Evolutionary conservation across 2,329 filamentous ascomycete species (phyloP).

Genomic region (Fusarium burgessii): DNA sequence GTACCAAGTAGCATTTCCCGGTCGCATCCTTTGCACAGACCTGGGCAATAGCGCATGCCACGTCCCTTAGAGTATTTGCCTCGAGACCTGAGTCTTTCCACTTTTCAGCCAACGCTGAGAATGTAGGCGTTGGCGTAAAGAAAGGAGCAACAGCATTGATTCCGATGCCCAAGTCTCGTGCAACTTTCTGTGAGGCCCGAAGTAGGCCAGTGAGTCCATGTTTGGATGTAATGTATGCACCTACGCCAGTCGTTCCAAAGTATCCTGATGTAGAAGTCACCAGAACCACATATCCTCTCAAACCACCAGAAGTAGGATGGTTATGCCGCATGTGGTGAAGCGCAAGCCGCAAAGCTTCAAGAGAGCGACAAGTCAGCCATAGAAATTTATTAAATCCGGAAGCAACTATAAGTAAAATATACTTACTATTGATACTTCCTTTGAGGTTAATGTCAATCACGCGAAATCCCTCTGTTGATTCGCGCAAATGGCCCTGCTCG

Average conservation of each 20-base stretch:
- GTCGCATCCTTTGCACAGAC: not conserved
- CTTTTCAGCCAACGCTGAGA: not conserved
- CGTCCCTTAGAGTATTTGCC: not conserved
- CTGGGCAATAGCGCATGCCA: not conserved
- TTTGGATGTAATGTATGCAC: not conserved
- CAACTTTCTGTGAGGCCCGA: not conserved
- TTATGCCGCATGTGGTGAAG: not conserved
- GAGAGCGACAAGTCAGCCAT: not conserved
- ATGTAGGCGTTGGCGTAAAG: not conserved
- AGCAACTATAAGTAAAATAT: not conserved
- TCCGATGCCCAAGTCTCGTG: accelerated
- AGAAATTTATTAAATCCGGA: accelerated
- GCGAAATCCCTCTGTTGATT: not conserved
- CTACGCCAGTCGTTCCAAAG: not conserved
- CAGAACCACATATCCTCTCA: not conserved
- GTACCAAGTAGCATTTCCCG: not conserved
- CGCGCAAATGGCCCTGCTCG: not conserved
- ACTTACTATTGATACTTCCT: not conserved
- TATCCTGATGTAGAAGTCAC: not conserved
- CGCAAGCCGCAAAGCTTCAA: not conserved
- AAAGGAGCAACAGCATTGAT: not conserved
- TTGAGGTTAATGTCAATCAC: constrained; percentile 1
- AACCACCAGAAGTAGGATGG: not conserved
- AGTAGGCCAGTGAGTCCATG: not conserved
- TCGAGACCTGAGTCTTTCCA: not conserved